Evolutionary conservation across 768 basidiomycete species (phyloP).

Genomic region (Russula sp.): DNA sequence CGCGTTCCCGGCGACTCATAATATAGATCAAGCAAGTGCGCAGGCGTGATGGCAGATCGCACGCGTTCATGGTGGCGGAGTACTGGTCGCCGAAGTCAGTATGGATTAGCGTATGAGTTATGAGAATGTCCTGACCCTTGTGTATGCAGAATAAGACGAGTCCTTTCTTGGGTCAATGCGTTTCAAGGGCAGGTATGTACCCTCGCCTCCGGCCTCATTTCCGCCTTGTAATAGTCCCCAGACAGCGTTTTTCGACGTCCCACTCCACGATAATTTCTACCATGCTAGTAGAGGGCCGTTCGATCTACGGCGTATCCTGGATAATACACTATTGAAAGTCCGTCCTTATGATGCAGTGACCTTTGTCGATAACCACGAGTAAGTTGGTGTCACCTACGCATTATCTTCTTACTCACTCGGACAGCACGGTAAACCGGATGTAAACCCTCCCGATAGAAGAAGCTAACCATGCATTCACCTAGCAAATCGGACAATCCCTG

Average conservation of each 20-base stretch:
- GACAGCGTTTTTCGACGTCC: constrained; percentile 89
- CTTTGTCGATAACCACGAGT: constrained; percentile 91
- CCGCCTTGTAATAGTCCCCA: constrained; percentile 31
- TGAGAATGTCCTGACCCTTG: constrained; percentile 3
- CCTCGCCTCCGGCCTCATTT: background rate
- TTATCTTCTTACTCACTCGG: constrained; percentile 13
- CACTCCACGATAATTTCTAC: constrained; percentile 79
- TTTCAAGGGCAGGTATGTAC: constrained; percentile 58
- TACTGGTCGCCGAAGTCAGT: constrained; percentile 74
- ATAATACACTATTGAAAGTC: constrained; percentile 58
- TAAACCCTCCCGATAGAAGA: background rate
- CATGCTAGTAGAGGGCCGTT: constrained; percentile 70
- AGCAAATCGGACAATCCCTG: constrained; percentile 67
- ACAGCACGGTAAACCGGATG: constrained; percentile 51
- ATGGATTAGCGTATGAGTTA: background rate
- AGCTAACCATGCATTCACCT: constrained; percentile 7
- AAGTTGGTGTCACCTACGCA: constrained; percentile 28
- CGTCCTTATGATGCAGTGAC: constrained; percentile 82
- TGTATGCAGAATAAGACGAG: constrained; percentile 38
- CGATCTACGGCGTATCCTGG: constrained; percentile 71
- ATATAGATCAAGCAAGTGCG: constrained; percentile 50
- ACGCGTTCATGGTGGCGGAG: constrained; percentile 69
- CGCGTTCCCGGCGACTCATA: constrained; percentile 1
- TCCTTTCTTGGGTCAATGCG: constrained; percentile 53
- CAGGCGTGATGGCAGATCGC: constrained; percentile 36